Evolutionary conservation across 805 yeast species (phyloP).

Genomic region (Saccharomycopsis olivae): DNA sequence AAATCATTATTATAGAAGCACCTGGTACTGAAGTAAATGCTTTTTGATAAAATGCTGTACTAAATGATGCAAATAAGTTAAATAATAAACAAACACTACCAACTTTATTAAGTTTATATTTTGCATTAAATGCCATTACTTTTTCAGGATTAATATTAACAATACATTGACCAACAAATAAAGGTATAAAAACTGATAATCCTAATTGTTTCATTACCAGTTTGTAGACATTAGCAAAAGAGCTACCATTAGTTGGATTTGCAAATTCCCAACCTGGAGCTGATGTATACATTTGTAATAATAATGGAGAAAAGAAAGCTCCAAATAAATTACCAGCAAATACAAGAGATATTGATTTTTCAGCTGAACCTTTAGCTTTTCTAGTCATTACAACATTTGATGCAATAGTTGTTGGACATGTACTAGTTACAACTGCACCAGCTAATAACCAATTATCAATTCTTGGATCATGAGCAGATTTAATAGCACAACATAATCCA

Average conservation of each 20-base stretch:
- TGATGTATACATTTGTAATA: constrained; percentile 58
- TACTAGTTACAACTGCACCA: constrained; percentile 72
- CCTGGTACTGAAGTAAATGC: constrained; percentile 67
- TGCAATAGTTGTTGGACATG: constrained; percentile 87
- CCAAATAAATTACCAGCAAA: constrained; percentile 78
- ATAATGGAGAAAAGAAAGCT: constrained; percentile 79
- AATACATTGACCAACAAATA: constrained; percentile 78
- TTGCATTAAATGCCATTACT: constrained; percentile 47
- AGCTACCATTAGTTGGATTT: constrained; percentile 56
- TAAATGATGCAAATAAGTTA: constrained; percentile 70
- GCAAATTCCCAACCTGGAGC: constrained; percentile 59
- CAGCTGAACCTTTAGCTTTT: constrained; percentile 73
- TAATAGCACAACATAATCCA: constrained; percentile 63
- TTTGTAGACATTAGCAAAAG: constrained; percentile 49
- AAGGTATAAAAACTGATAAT: constrained; percentile 69
- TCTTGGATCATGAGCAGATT: constrained; percentile 39
- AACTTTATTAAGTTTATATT: constrained; percentile 55
- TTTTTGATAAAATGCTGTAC: constrained; percentile 76
- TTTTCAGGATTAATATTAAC: constrained; percentile 62
- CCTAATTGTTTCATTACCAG: constrained; percentile 86
- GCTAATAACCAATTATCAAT: constrained; percentile 71
- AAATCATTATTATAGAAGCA: constrained; percentile 61
- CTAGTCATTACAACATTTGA: constrained; percentile 91
- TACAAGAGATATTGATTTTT: constrained; percentile 73
- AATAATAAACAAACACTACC: constrained; percentile 72